A percentile compares a stretch with the other conserved stretches of the same genome.
phyloP scores from a whole-genome alignment of 2,329 filamentous ascomycete genomes.

The Bretziella fagacearum region DNA sequence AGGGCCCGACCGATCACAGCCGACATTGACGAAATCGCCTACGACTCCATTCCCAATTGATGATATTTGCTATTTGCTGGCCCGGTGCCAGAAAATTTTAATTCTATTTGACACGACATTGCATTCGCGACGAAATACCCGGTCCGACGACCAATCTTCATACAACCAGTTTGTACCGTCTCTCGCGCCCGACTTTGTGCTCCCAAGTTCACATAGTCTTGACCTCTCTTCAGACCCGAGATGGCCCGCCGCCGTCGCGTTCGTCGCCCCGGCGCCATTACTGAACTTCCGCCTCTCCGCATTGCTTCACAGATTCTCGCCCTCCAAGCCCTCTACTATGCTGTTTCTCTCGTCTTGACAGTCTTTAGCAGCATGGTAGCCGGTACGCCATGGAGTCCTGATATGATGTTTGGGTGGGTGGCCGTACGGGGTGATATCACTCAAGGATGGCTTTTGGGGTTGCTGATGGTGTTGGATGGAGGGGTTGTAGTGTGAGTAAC shows the following conservation, averaged over 20 bases:
- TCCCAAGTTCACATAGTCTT: background rate
- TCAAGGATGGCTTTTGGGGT: constrained; percentile 41
- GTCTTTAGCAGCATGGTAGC: constrained; percentile 42
- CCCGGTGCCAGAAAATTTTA: no score
- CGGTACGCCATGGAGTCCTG: constrained; percentile 35
- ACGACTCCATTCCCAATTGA: no score
- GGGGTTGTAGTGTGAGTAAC: constrained; percentile 33
- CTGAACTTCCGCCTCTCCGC: constrained; percentile 43
- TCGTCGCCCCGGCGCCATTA: constrained; percentile 41
- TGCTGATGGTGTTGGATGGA: constrained; percentile 40
- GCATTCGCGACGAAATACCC: no score
- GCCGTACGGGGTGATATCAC: constrained; percentile 44
- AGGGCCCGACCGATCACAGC: no score
- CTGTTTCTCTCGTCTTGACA: constrained; percentile 32
- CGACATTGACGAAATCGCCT: no score
- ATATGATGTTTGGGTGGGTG: constrained; percentile 41
- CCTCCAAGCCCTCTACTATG: constrained; percentile 40
- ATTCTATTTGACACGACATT: no score
- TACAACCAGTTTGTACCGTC: no score
- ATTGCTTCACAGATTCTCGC: constrained; percentile 42
- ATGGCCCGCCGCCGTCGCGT: constrained; percentile 42
- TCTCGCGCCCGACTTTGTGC: no score
- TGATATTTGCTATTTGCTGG: no score
- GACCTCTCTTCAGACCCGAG: constrained; percentile 1
- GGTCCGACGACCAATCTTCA: no score